Base-by-base conservation (phyloP, 1,284 basidiomycete species). In the Moesziomyces sp. region DNA sequence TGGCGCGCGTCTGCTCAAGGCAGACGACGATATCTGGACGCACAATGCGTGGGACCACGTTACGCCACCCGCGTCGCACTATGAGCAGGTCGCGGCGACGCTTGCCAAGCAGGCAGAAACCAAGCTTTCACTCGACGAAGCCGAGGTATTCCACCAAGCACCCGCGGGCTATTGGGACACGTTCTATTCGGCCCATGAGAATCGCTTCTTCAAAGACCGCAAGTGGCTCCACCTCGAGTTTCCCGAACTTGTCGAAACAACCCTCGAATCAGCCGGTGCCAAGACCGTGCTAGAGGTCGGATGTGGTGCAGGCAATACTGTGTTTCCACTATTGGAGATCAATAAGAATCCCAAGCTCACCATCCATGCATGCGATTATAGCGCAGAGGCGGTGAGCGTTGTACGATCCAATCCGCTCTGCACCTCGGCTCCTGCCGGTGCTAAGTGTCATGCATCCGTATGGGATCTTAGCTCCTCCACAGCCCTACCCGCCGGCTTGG, bases 311-410 rank as follows among this genome's bases (percentile, higher is more conserved):
- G 97, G 97, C 26, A 97, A 97, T 82, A 92, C 95, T 2, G 90
- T 95, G 0, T 98, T 97, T 79, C 97, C 97, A 0, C 86, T 97
- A 3, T 86, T 97, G 14, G 87, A 89, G 47, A 86, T 89, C 44
- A 98, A 97, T 83, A 85, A 90, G 80, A 99, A 99, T 83, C 90
- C 92, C 0, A 83, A 89, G 0, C 88, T 99, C 21, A 83, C 86
- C 91, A 40, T 86, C 13, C 88, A 89, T 53, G 95, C 94, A 0
- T 96, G 92, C 75, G 97, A 99, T 85, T 99, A 97, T 83, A 92
- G 94, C 0, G 86, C 87, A 5, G 91, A 93, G 76, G 97, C 97
- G 1, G 89, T 99, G 19, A 90, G 93, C 58, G 88, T 99, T n/a
- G 93, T 99, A 21, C 91, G 93, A 85, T 34, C 42, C 24, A 52